These are phyloP conservation scores for Tylopilus plumbeoviolaceoides DNA, from an alignment of 768 basidiomycete genomes.

Conservation along the genomic window DNA sequence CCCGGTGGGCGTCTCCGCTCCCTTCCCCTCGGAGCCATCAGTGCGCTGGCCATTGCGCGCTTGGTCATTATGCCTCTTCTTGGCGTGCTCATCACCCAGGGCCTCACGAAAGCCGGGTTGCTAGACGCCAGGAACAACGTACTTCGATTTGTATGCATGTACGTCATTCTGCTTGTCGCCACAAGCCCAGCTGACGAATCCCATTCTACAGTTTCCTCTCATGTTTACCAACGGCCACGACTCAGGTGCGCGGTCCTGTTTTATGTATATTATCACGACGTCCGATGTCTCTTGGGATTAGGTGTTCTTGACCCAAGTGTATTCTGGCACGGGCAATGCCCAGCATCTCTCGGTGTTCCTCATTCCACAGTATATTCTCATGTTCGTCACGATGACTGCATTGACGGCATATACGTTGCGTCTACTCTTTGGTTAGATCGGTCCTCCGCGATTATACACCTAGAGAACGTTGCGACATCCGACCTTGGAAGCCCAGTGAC, in stretches of 20 bases:
- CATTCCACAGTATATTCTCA: constrained; percentile 51
- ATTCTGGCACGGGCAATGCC: constrained; percentile 57
- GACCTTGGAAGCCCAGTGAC: no score
- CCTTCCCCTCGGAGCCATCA: constrained; percentile 51
- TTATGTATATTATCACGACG: background rate
- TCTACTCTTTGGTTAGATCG: constrained; percentile 30
- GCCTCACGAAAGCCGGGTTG: constrained; percentile 44
- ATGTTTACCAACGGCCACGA: constrained; percentile 58
- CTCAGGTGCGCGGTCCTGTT: constrained; percentile 39
- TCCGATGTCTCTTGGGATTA: constrained; percentile 19
- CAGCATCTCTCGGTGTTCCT: constrained; percentile 61
- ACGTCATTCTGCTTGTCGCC: constrained; percentile 21
- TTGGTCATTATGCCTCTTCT: constrained; percentile 56
- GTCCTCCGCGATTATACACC: background rate
- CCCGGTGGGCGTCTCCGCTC: constrained; percentile 43
- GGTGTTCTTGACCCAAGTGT: constrained; percentile 63
- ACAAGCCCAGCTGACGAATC: background rate
- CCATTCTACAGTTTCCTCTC: constrained; percentile 45
- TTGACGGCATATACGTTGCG: constrained; percentile 36
- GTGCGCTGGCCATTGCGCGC: constrained; percentile 48
- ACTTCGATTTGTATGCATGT: constrained; percentile 38
- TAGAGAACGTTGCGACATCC: no score
- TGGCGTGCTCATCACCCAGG: constrained; percentile 54
- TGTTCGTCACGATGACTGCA: constrained; percentile 36
- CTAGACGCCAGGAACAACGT: constrained; percentile 53